A percentile compares a stretch with the other conserved stretches of the same genome.
Conservation (phyloP, 768 basidiomycete genomes). For the Lactarius tabidus region DNA sequence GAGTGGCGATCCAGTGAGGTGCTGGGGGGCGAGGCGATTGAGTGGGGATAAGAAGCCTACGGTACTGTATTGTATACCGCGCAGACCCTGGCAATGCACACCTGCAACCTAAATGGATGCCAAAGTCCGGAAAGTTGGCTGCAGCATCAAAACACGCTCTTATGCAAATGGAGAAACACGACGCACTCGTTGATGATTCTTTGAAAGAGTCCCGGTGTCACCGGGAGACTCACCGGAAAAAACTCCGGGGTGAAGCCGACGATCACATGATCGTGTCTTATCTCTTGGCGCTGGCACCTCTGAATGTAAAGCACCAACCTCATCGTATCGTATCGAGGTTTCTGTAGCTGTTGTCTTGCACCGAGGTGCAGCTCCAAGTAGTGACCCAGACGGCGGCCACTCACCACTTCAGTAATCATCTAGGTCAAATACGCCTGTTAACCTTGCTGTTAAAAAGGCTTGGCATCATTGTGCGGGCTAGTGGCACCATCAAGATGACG, state of each 20-base stretch:
- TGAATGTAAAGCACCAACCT: too few species aligned
- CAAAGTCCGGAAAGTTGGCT: background rate
- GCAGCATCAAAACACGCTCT: background rate
- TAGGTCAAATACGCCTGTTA: too few species aligned
- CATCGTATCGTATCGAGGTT: background rate
- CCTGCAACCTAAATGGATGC: background rate
- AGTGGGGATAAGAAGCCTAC: background rate
- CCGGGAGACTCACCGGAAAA: too few species aligned
- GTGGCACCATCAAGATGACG: too few species aligned
- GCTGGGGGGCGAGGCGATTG: background rate
- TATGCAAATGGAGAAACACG: background rate
- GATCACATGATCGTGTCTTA: too few species aligned
- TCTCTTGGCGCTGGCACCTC: too few species aligned
- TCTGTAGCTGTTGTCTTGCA: background rate
- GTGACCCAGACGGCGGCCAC: background rate
- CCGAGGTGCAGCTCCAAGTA: background rate
- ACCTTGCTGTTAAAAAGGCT: background rate
- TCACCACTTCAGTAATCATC: background rate
- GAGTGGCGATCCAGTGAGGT: background rate
- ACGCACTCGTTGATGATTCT: too few species aligned
- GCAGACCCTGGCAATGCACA: background rate
- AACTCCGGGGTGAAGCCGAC: too few species aligned
- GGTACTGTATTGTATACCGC: background rate
- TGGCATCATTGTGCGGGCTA: background rate
- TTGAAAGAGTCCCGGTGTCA: too few species aligned